Conservation (phyloP, 1,284 basidiomycete genomes). For the Microbotryomycetes sp. region DNA sequence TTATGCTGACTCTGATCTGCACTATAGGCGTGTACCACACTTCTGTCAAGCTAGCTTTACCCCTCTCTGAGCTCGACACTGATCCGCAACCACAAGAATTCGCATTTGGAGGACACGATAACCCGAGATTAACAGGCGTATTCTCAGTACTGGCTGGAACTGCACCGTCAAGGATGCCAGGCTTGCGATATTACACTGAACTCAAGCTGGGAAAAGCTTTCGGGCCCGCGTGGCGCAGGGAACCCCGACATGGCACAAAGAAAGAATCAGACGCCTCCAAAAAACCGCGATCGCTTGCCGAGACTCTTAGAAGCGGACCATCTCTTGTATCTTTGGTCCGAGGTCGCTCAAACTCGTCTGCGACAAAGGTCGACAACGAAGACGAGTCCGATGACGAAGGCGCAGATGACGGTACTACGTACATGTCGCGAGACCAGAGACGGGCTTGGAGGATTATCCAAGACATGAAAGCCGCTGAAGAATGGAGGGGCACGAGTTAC, state of each 20-base stretch:
- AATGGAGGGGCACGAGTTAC: conserved; percentile 31
- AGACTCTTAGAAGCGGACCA: not conserved
- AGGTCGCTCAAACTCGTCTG: not conserved
- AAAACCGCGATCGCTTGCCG: not conserved
- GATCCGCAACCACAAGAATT: conserved; percentile 9
- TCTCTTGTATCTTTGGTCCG: not conserved
- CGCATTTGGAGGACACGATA: conserved; percentile 27
- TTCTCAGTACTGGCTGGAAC: conserved; percentile 21
- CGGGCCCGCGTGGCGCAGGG: conserved; percentile 5
- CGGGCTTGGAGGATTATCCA: conserved; percentile 25
- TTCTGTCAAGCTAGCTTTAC: conserved; percentile 13
- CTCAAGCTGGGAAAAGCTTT: conserved; percentile 14
- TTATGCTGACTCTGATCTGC: not conserved
- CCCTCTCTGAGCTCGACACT: conserved; percentile 14
- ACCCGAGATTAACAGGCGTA: conserved; percentile 8
- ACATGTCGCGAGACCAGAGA: conserved; percentile 11
- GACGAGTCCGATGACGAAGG: conserved; percentile 17
- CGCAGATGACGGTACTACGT: conserved; percentile 14
- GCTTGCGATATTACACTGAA: conserved; percentile 13
- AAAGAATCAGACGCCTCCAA: not conserved
- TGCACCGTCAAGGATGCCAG: conserved; percentile 19
- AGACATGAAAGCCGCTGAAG: conserved; percentile 23
- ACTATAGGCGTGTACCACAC: conserved; percentile 24
- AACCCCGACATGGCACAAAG: not conserved
- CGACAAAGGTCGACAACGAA: not conserved